Conservation (phyloP, 495 filamentous ascomycete species). For the Penicillium silybi region DNA sequence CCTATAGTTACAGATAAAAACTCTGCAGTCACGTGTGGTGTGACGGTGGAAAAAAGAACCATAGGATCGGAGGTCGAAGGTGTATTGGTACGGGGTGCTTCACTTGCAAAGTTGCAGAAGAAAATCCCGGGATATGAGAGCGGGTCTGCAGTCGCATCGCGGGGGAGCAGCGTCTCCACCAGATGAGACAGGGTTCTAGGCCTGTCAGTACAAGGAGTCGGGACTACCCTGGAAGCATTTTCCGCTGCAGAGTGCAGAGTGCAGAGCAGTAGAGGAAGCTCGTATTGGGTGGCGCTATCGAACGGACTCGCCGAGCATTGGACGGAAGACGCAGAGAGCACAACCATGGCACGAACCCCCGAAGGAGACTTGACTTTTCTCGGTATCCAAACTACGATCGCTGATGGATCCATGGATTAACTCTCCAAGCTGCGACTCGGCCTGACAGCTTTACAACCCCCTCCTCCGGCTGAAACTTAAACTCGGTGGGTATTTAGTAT, state of each 20-base stretch:
- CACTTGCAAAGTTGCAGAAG: too few species aligned
- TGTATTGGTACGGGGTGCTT: too few species aligned
- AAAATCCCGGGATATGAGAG: neutral
- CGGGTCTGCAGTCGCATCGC: slow-evolving; percentile 16
- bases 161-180: slow-evolving; percentile 10
- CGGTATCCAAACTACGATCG: slow-evolving; percentile 24
- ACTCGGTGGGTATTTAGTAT: slow-evolving; percentile 5
- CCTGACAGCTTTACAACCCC: slow-evolving; percentile 16
- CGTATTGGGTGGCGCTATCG: slow-evolving; percentile 13
- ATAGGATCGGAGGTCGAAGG: too few species aligned
- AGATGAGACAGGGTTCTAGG: slow-evolving; percentile 12
- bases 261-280: neutral
- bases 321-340: too few species aligned
- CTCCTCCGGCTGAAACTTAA: slow-evolving; percentile 1
- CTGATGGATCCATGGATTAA: slow-evolving; percentile 19
- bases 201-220: too few species aligned
- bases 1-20: neutral
- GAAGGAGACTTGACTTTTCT: slow-evolving; percentile 23
- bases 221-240: neutral
- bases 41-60: neutral
- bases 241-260: neutral
- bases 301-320: slow-evolving; percentile 14
- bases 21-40: neutral
- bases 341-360: slow-evolving; percentile 17
- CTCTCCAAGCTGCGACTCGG: slow-evolving; percentile 10